Base-by-base conservation (phyloP, 2,329 filamentous ascomycete species). In the Periconia sp. region DNA sequence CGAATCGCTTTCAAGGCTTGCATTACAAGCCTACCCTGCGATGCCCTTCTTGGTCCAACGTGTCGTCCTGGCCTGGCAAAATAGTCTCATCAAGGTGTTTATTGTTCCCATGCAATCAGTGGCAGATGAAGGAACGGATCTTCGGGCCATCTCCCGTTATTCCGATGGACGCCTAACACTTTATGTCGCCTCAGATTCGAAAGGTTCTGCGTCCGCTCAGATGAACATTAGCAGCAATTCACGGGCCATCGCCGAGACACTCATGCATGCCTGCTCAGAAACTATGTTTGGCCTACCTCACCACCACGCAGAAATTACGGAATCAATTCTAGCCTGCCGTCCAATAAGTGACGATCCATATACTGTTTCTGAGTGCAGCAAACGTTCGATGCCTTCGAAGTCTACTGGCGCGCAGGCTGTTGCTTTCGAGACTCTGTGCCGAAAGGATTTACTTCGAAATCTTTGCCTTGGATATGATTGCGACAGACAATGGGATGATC, bases 401-500 rank as follows among this genome's bases (percentile, higher is more conserved):
- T 19, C 45, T 10, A 39, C 43, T 1, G 59, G 54, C 6, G 11
- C 50, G 4, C 40, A 63, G 22, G 48, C 57, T 1, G 30, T 40
- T 3, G 48, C 42, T 3, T 67, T 66, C 23, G 59, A 64, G 19
- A 45, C 16, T 4, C 40, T 46, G 2, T 60, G 70, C 28, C 73
- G 72, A 36, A 73, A 67, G 54, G 73, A 78, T n/a, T 57, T 78
- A 1, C 59, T 81, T 11, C 66, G 70, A 13, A 70, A 75, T 40
- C 59, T 78, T 4, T 78, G 75, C 35, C 59, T 81, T 17, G 77
- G 77, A 0, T 71, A 78, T 21, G 70, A 80, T 28, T 70, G 69
- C 34, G 77, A 81, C 39, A 70, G 69, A 8, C 68, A 78, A 21
- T 82, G 79, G 79, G 78, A 81, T 25, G 63, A 56, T 17, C 59